Percentiles rank a stretch among this genome's conserved stretches.
These are phyloP conservation scores for Periconia digitata DNA, from an alignment of 2,329 filamentous ascomycete genomes.

Conservation along the genomic window DNA sequence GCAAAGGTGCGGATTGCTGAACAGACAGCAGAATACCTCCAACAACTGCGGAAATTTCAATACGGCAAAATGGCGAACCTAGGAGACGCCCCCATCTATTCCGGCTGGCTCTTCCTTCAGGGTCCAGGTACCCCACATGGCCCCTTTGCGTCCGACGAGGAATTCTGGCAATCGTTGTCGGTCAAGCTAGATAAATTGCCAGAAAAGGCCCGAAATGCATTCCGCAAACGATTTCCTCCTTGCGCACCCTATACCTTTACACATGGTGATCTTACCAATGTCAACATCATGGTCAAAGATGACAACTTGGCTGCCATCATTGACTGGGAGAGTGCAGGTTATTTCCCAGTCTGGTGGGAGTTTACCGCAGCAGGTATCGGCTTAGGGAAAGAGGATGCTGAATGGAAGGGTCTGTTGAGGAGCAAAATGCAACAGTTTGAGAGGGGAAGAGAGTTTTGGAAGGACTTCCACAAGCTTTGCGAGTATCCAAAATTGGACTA, in stretches of 20 bases:
- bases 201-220: background rate
- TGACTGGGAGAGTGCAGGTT: conserved; percentile 45
- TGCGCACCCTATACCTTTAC: conserved; percentile 41
- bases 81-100: conserved; percentile 1
- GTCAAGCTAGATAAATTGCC: background rate
- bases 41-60: conserved; percentile 4
- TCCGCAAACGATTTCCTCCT: conserved; percentile 3
- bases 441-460: conserved; percentile 1
- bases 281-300: conserved; percentile 45
- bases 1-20: conserved; percentile 3
- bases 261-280: conserved; percentile 41
- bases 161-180: background rate
- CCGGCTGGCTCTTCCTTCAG: conserved; percentile 1
- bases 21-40: conserved; percentile 4
- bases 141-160: background rate
- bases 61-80: background rate
- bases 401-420: conserved; percentile 80
- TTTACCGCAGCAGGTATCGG: conserved; percentile 7
- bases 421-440: conserved; percentile 73
- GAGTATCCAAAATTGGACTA: background rate
- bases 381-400: conserved; percentile 6
- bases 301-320: conserved; percentile 43
- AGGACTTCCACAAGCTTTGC: background rate
- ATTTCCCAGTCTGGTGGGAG: conserved; percentile 47
- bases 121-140: background rate